Base-by-base conservation (phyloP, 257 asterid species). In the Fraxinus excelsior region DNA sequence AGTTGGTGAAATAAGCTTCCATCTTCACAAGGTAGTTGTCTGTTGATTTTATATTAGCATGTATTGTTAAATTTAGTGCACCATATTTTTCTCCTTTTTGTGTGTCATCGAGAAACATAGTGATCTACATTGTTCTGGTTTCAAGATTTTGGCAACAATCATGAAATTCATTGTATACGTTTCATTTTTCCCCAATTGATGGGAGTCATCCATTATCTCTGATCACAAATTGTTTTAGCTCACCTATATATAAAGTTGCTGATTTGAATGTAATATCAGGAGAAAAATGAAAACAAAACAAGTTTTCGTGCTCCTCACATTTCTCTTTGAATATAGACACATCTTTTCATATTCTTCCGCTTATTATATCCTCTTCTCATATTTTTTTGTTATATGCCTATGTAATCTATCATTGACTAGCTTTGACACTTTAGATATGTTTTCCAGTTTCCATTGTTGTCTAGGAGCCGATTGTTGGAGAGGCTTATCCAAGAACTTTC, bases 11-110 rank as follows among this genome's bases (percentile, higher is more conserved):
- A 86, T 46, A 40, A 83, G 85, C 56, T 88, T 88, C 78, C 87
- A 80, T 75, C 93, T 88, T 69, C 93, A 88, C 81, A 88, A 88
- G 93, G 93, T 88, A 56, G 31, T 76, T 35, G 16, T 34, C 64
- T 29, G 12, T 44, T 38, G 44, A 38, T 38, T 38, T 38, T 71
- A 51, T 10, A 19, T 18, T 51, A 25, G 19, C 23, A 2, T 51
- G 23, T 18, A 6, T 51, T 12, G 51, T 42, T 42, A 42, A 51
- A 14, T 51, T 51, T 51, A 51, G 8, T 18, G 62, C 21, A 51
- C 21, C 62, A 40, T 42, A 34, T 34, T 68, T 34, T 51, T 69
- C 70, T 69, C 18, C 51, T 11, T 42, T 42, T 67, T 51, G 23
- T 3, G 2, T 51, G 62, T 51, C 5, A 7, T 51, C 2, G 62